Conservation (phyloP, 305 asterid species). For the Plantago coronopus region DNA sequence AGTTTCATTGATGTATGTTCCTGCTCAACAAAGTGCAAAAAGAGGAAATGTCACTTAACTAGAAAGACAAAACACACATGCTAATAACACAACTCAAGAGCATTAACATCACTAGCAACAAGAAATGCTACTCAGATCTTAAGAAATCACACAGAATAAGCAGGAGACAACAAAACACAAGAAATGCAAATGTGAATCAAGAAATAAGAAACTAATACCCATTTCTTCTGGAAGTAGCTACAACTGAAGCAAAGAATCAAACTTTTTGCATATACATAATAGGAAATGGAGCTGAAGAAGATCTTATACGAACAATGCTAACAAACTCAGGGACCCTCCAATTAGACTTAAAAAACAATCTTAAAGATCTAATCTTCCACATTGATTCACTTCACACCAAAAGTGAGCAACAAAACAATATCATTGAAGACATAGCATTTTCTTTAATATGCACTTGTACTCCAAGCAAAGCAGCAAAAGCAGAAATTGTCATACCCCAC, state of each 20-base stretch:
- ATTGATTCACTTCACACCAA: conserved; percentile 22
- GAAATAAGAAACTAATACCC: conserved; percentile 33
- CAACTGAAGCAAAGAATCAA: conserved; percentile 27
- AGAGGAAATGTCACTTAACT: conserved; percentile 13
- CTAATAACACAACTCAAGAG: background rate
- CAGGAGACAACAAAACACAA: conserved; percentile 12
- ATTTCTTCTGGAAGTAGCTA: conserved; percentile 30
- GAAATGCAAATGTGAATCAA: conserved; percentile 9
- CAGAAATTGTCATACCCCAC: conserved; percentile 50
- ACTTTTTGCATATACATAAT: conserved; percentile 13
- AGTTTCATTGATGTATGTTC: conserved; percentile 37
- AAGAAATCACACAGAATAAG: conserved; percentile 20
- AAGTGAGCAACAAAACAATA: conserved; percentile 18
- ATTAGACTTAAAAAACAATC: conserved; percentile 20
- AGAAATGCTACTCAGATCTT: conserved; percentile 30
- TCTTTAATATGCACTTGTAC: conserved; percentile 34
- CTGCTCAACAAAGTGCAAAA: conserved; percentile 32
- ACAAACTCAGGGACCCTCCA: conserved; percentile 31
- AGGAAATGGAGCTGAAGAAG: conserved; percentile 27
- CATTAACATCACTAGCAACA: background rate
- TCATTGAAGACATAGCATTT: conserved; percentile 28
- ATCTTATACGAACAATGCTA: conserved; percentile 31
- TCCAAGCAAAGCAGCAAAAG: conserved; percentile 36
- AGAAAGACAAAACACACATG: background rate
- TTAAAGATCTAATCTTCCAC: conserved; percentile 28